A percentile compares a stretch with the other conserved stretches of the same genome.
Evolutionary conservation across 2,329 filamentous ascomycete species (phyloP).

Genomic region (Zymoseptoria tritici): DNA sequence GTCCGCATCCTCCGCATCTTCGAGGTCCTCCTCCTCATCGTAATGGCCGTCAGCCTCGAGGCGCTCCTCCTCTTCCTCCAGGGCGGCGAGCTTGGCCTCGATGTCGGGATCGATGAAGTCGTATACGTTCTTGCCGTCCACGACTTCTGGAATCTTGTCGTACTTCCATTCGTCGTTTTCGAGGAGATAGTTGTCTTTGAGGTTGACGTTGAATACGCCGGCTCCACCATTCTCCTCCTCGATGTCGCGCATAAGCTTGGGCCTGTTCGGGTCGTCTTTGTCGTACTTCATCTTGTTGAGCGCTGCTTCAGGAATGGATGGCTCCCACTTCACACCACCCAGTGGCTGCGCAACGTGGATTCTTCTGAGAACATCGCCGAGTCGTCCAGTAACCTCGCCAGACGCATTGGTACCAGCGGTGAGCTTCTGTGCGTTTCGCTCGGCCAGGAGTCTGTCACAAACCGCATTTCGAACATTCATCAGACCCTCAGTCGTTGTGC

Average conservation of each 20-base stretch:
- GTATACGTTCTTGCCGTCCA: slow-evolving; percentile 94
- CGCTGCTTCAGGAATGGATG: slow-evolving; percentile 80
- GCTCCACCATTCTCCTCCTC: slow-evolving; percentile 90
- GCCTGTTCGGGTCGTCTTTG: slow-evolving; percentile 78
- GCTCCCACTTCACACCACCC: slow-evolving; percentile 63
- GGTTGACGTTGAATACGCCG: slow-evolving; percentile 90
- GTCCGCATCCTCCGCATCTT: slow-evolving; percentile 83
- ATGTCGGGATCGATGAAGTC: slow-evolving; percentile 97
- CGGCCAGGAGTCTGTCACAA: slow-evolving; percentile 85
- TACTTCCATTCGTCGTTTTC: slow-evolving; percentile 90
- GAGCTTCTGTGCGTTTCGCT: slow-evolving; percentile 90
- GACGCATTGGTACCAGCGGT: slow-evolving; percentile 76
- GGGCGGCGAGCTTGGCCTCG: slow-evolving; percentile 78
- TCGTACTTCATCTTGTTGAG: slow-evolving; percentile 82
- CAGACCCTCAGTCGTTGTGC: slow-evolving; percentile 89
- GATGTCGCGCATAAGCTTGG: slow-evolving; percentile 72
- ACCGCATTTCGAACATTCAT: slow-evolving; percentile 92
- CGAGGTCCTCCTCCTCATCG: slow-evolving; percentile 68
- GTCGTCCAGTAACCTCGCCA: slow-evolving; percentile 67
- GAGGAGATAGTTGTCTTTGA: slow-evolving; percentile 79
- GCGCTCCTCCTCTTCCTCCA: slow-evolving; percentile 93
- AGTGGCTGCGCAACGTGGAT: slow-evolving; percentile 97
- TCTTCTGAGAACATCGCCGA: slow-evolving; percentile 83
- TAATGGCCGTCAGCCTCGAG: slow-evolving; percentile 91
- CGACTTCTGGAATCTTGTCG: slow-evolving; percentile 89